Evolutionary conservation across 1,139 yeast species (phyloP), one percentile per base, ranked within the genome.

Genomic region (Tardiomyces depauwii): DNA sequence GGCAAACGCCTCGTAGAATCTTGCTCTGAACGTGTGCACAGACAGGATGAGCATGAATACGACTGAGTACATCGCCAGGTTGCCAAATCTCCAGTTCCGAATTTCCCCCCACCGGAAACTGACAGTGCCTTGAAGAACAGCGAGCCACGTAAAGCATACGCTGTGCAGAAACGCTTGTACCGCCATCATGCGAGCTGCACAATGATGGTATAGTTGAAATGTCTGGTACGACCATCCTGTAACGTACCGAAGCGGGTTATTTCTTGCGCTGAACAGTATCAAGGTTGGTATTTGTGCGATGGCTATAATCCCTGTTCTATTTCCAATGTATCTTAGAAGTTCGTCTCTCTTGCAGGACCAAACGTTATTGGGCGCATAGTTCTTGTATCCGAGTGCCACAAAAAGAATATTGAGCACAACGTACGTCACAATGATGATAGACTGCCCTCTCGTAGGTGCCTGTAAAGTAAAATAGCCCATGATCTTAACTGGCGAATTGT

Each of bases 191-290:
- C 86, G 64, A 0, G 86, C 77, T 1, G 75, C 57, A 84, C 85
- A 79, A 45, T 80, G 66, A 57, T 82, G 89, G 53, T 73, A 76
- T 14, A 77, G 64, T 47, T 80, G 78, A 54, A 77, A 80, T 0
- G 82, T 75, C 33, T 81, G 68, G 56, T 76, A 80, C 23, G 81
- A 74, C 78, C 84, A 74, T 18, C 84, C 78, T 0, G 87, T 79
- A 2, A 78, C 44, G 61, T 66, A 61, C 48, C 76, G 75, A 21
- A 81, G 59, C 39, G 80, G 68, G 56, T 80, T 80, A 58, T 74
- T 80, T 51, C 89, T 65, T 13, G 83, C 80, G 0, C 82, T 83
- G 65, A 81, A 72, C 23, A 77, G 55, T 19, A 78, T 69, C 18
- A 78, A 57, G 2, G 79, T 53, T 0, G 85, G 86, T 54, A 77